Evolutionary conservation across 495 filamentous ascomycete genomes (phyloP), one percentile per base, ranked within the genome.

Genomic region (Amorphotheca resinae): DNA sequence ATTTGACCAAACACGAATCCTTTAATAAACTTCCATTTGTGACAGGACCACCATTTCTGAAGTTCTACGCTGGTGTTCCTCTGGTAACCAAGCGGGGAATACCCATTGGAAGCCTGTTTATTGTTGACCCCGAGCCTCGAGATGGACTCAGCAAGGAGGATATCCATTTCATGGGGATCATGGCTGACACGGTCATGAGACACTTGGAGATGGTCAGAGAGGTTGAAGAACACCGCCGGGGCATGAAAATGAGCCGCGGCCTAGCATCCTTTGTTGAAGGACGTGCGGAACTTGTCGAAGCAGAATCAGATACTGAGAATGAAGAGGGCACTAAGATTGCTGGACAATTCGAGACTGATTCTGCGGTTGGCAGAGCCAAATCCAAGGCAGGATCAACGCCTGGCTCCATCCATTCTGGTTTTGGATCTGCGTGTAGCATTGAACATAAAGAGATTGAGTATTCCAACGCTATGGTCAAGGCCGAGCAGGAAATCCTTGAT

Each of bases 81-180:
- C 67, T 89, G 20, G 71, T 78, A 3, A 83, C 79, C 0, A 74
- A 72, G 4, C 70, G 67, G 9, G 79, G 76, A 8, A 73, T 84
- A 52, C 77, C 79, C 20, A 79, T 88, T 49, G 83, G 83, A 18
- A 79, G 73, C 14, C 66, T 84, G 35, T 83, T 78, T 41, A 64
- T 85, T 9, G 52, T 84, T 4, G 81, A 86, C 52, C 63, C 72
- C 25, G 58, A 63, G 22, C 69, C 73, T 5, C 61, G 68, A 7
- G 49, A 65, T 4, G 64, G 63, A 2, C 49, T 73, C 7, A 52
- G 38, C 12, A 46, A 54, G 3, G 55, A 63, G 2, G 58, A 65
- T 38, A 61, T 59, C 4, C 52, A 61, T 34, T 65, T 66, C 33
- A 59, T 73, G 60, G 57, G 56, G 17, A 58, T 62, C 22, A 58